A percentile compares a stretch with the other conserved stretches of the same genome.
phyloP scores from a whole-genome alignment of 345 rosid species.

The Cochlearia excelsa region DNA sequence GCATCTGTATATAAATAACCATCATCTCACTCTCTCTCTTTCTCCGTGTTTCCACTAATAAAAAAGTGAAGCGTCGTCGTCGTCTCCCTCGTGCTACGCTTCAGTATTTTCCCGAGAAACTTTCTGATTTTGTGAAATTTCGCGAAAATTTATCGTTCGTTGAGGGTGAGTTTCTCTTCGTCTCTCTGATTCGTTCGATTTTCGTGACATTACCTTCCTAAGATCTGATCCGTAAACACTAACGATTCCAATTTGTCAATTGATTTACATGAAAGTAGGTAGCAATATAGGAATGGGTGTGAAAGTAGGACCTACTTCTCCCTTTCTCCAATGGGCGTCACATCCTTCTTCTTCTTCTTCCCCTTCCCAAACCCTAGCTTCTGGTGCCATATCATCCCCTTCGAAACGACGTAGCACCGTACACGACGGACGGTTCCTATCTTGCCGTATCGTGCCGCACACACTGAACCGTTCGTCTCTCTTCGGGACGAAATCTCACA shows the following conservation, averaged over 20 bases:
- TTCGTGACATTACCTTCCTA: too few species aligned
- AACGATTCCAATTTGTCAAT: neutral
- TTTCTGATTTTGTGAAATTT: neutral
- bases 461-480: slow-evolving; percentile 49
- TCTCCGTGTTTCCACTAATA: slow-evolving; percentile 14
- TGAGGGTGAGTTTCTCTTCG: slow-evolving; percentile 27
- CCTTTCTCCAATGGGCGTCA: slow-evolving; percentile 59
- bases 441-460: slow-evolving; percentile 36
- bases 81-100: slow-evolving; percentile 28
- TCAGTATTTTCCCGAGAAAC: slow-evolving; percentile 31
- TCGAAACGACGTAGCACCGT: slow-evolving; percentile 45
- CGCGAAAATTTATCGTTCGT: slow-evolving; percentile 3
- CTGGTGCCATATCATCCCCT: slow-evolving; percentile 54
- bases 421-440: slow-evolving; percentile 27
- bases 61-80: slow-evolving; percentile 29
- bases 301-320: slow-evolving; percentile 49
- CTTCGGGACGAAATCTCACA: slow-evolving; percentile 39
- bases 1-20: slow-evolving; percentile 20
- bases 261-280: slow-evolving; percentile 31
- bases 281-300: slow-evolving; percentile 44
- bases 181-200: slow-evolving; percentile 22
- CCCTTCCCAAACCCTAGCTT: slow-evolving; percentile 58
- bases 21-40: slow-evolving; percentile 26
- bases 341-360: slow-evolving; percentile 60
- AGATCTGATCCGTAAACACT: too few species aligned